Evolutionary conservation across 306 rosid genomes (phyloP), one percentile per base, ranked within the genome.

Genomic region (Aeschynomene evenia): DNA sequence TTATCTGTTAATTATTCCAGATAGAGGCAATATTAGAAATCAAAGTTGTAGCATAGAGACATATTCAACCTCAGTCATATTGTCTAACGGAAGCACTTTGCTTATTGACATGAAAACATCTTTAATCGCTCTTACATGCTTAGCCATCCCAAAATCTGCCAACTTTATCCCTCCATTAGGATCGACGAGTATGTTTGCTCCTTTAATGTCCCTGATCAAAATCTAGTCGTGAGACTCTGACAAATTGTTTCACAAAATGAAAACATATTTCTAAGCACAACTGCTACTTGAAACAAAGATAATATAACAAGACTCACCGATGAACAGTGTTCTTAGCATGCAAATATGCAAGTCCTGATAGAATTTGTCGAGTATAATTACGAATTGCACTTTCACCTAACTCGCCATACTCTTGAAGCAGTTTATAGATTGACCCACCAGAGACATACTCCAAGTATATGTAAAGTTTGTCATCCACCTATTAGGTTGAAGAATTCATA

Each of bases 121-220:
- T 83, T 82, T 77, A 85, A 65, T 85, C 72, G 70, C 85, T 80
- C 91, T 88, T 86, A 92, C 98, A 83, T 88, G 93, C 66, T 92
- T 92, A 64, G 98, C 98, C 96, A 92, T 89, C 77, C 98, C 98
- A 83, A 92, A 92, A 80, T 92, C 98, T 46, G 96, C 96, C 85
- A 92, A 80, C 71, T 92, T 92, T 71, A 92, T 91, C 50, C 85
- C 83, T 59, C 98, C 96, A 82, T 73, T 70, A 74, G 98, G 98
- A 74, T 92, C 98, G 63, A 88, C 98, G 31, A 92, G 88, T 81
- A 92, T 92, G 77, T 92, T 92, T 80, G 96, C 98, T 77, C 96
- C 98, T 80, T 92, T 89, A 54, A 92, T 88, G 79, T 92, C 96
- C 90, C 98, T 92, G 87, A 73, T 71, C 34, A 80, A 54, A 76